Evolutionary conservation across 2,329 filamentous ascomycete genomes (phyloP), one percentile per base, ranked within the genome.

Genomic region (Colletotrichum orbiculare): DNA sequence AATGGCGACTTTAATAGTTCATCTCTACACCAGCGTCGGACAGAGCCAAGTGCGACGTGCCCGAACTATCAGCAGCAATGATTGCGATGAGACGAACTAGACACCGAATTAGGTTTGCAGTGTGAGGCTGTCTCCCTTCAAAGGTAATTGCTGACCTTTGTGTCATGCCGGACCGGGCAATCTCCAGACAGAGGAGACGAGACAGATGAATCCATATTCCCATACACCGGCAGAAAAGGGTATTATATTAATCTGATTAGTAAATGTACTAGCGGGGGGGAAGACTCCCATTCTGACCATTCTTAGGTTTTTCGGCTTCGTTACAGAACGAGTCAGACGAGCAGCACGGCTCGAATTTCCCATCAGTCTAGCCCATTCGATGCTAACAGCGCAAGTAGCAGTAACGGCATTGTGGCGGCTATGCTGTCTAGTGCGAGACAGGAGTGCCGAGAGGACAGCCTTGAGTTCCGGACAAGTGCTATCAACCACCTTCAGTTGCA

Each of bases 181-280:
- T 52, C 15, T 8, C 34, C 48, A 38, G 5, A 17, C 17, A 34
- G 6, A n/a, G 34, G n/a, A 13, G 48, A n/a, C 11, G 35, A 15
- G 34, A 37, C 35, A 15, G 38, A n/a, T 15, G 48, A 52, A 52
- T 13, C 48, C 35, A 35, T 52, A n/a, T 35, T 10, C 17, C 17
- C n/a, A 15, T 13, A 52, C 39, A 52, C 25, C 25, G 34, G 11
- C 35, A 15, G 34, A 11, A 52, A 52, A 52, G 48, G 48, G 39
- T 39, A 52, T 10, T 52, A 38, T n/a, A 52, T 52, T 52, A 8
- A 39, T 15, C 38, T 52, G 48, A 15, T 17, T n/a, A 34, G 35
- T 17, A 37, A 38, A 13, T 13, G 1, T 39, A 52, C 35, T 12
- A 37, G 6, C 10, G 13, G 35, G 10, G 13, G 49, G 35, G 25